Conservation (phyloP, 1,139 yeast genomes). For the Blastobotrys persicus region DNA sequence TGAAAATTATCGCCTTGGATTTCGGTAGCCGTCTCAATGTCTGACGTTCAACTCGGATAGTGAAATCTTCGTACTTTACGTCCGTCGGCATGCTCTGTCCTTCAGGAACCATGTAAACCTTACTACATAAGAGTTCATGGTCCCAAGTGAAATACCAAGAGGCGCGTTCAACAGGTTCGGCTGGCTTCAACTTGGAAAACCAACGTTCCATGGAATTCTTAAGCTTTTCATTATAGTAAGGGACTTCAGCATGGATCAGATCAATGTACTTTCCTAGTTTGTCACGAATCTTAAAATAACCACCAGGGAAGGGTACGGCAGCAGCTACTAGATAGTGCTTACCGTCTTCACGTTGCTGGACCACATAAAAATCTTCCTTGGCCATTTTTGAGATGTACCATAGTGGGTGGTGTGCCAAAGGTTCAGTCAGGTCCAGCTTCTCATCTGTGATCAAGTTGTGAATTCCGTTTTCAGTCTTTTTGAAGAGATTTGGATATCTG, state of each 20-base stretch:
- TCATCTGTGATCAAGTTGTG: slow-evolving; percentile 63
- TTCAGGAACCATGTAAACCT: slow-evolving; percentile 36
- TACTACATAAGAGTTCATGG: slow-evolving; percentile 51
- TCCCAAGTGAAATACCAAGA: slow-evolving; percentile 77
- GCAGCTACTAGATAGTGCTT: slow-evolving; percentile 66
- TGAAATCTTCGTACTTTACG: slow-evolving; percentile 44
- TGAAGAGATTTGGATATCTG: slow-evolving; percentile 63
- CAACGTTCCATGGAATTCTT: slow-evolving; percentile 73
- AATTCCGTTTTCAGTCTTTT: slow-evolving; percentile 51
- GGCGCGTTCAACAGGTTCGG: slow-evolving; percentile 67
- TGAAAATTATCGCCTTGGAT: slow-evolving; percentile 56
- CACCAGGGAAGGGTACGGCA: slow-evolving; percentile 78
- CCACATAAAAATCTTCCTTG: slow-evolving; percentile 70
- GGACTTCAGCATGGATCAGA: slow-evolving; percentile 66
- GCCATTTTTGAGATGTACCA: slow-evolving; percentile 64
- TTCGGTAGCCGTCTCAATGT: slow-evolving; percentile 64
- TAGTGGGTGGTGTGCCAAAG: slow-evolving; percentile 62
- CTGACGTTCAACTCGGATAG: slow-evolving; percentile 63
- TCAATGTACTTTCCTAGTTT: slow-evolving; percentile 63
- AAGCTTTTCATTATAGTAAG: slow-evolving; percentile 65
- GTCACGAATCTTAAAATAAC: slow-evolving; percentile 59
- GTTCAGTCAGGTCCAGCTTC: slow-evolving; percentile 55
- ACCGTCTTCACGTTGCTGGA: slow-evolving; percentile 54
- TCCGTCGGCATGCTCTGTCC: slow-evolving; percentile 17
- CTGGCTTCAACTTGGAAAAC: slow-evolving; percentile 59